Percentiles rank a stretch among this genome's conserved stretches.
Evolutionary conservation across 2,329 filamentous ascomycete species (phyloP).

Genomic region (Aspergillus fijiensis): DNA sequence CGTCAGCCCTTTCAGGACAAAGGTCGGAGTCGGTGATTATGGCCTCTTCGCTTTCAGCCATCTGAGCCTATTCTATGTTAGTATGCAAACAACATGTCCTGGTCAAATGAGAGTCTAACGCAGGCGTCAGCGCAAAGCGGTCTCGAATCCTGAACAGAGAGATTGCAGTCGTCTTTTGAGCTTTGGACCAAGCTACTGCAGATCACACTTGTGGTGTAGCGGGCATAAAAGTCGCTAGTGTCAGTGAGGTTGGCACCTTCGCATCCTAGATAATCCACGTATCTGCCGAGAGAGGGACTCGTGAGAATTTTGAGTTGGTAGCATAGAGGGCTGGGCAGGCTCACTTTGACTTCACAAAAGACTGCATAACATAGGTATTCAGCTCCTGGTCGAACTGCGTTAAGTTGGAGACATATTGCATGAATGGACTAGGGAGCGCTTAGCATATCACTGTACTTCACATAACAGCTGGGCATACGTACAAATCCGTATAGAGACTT

Average conservation of each 20-base stretch:
- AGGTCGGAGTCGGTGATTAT: slow-evolving; percentile 72
- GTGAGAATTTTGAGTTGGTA: slow-evolving; percentile 3
- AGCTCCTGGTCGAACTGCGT: slow-evolving; percentile 75
- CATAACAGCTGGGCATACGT: slow-evolving; percentile 38
- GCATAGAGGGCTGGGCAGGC: slow-evolving; percentile 25
- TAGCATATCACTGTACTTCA: slow-evolving; percentile 28
- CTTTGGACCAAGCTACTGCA: slow-evolving; percentile 95
- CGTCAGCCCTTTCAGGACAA: slow-evolving; percentile 65
- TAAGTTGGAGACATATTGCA: slow-evolving; percentile 74
- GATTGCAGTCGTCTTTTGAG: slow-evolving; percentile 68
- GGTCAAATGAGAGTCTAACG: slow-evolving; percentile 50
- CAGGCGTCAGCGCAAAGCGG: slow-evolving; percentile 90
- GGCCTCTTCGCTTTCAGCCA: slow-evolving; percentile 83
- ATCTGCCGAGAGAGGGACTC: slow-evolving; percentile 56
- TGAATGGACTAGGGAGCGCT: slow-evolving; percentile 67
- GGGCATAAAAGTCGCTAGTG: slow-evolving; percentile 80
- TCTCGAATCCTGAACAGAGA: slow-evolving; percentile 63
- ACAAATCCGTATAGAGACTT: slow-evolving; percentile 63
- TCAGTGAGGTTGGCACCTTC: slow-evolving; percentile 72
- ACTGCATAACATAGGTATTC: slow-evolving; percentile 67
- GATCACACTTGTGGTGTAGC: slow-evolving; percentile 86
- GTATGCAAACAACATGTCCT: neutral
- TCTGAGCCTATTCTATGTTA: slow-evolving; percentile 61
- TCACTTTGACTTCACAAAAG: slow-evolving; percentile 77
- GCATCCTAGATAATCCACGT: slow-evolving; percentile 78